Base-by-base conservation (phyloP, 371 early-diverging fungal species). In the Coelomomyces lativittatus region DNA sequence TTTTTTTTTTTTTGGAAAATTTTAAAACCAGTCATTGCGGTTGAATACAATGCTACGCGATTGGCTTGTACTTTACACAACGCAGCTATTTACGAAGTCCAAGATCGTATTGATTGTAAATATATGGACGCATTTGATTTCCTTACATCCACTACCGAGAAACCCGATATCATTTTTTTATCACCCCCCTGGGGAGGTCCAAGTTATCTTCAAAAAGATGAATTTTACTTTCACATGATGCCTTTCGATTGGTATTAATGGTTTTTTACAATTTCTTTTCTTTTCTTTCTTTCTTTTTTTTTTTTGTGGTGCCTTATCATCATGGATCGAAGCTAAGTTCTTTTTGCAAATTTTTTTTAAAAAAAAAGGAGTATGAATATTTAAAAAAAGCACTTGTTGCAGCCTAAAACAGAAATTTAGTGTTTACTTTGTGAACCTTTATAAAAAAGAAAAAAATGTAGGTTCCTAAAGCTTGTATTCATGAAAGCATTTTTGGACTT, bases 121-220 rank as follows among this genome's bases (percentile, higher is more conserved):
- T 62, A 67, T 23, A 91, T 88, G 2, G 81, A 88, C 53, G 87
- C 80, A 52, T 70, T 85, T 59, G 52, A 82, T 25, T 50, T 86
- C 19, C 74, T 81, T 10, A 29, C 32, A 12, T 21, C 27, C 15
- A 74, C 80, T 19, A 29, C 30, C 24, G 57, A 83, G 25, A 60
- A 66, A 64, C 90, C 88, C 0, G 91, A 95, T 55, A 82, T 70
- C 0, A 82, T 91, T 4, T 93, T 90, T 50, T 51, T 92, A 51
- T 88, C 88, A 33, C 92, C 93, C 38, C 92, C 93, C 17, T 93
- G 92, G 92, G 91, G 92, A 39, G 91, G 90, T 24, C 56, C 55
- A n/a, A 52, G 58, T 38, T 63, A 65, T 35, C 28, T 40, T n/a
- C 29, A 29, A 11, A 33, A 44, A 4, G 29, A 34, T 0, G 36